Evolutionary conservation across 225 moss, liverwort and hornwort genomes (phyloP).

Genomic region (Bryoerythrophyllum caledonicum): DNA sequence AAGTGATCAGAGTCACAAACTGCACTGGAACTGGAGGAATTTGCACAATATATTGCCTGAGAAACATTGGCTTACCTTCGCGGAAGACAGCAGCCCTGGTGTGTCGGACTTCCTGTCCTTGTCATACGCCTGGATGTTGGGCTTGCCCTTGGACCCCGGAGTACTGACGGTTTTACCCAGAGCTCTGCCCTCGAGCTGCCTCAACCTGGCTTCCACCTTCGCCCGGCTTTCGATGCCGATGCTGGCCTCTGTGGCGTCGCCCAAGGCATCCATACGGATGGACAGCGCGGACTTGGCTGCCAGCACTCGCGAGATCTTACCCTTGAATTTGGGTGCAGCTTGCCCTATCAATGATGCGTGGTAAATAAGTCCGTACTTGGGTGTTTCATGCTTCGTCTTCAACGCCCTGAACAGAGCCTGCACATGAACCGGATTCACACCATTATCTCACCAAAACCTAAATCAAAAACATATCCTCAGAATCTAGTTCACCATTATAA

Average conservation of each 20-base stretch:
- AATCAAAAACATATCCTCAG: too few species aligned
- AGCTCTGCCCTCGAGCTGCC: constrained; percentile 84
- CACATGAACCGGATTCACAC: background rate
- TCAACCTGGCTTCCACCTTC: constrained; percentile 79
- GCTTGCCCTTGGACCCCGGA: constrained; percentile 53
- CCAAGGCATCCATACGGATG: constrained; percentile 78
- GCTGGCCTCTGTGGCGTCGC: constrained; percentile 59
- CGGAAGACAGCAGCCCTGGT: constrained; percentile 51
- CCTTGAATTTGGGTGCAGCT: constrained; percentile 88
- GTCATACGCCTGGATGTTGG: constrained; percentile 66
- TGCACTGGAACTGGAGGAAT: background rate
- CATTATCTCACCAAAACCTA: too few species aligned
- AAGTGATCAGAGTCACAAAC: background rate
- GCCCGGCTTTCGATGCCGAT: constrained; percentile 75
- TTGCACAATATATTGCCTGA: background rate
- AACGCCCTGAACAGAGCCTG: constrained; percentile 85
- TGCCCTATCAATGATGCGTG: constrained; percentile 89
- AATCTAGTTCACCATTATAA: too few species aligned
- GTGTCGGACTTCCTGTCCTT: constrained; percentile 68
- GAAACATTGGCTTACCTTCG: constrained; percentile 33
- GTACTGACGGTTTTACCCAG: constrained; percentile 44
- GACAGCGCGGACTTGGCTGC: constrained; percentile 84
- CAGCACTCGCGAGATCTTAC: constrained; percentile 86
- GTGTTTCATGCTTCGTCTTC: constrained; percentile 94
- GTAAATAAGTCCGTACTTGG: constrained; percentile 92